Base-by-base conservation (phyloP, 257 asterid genomes). In the Verbena officinalis region DNA sequence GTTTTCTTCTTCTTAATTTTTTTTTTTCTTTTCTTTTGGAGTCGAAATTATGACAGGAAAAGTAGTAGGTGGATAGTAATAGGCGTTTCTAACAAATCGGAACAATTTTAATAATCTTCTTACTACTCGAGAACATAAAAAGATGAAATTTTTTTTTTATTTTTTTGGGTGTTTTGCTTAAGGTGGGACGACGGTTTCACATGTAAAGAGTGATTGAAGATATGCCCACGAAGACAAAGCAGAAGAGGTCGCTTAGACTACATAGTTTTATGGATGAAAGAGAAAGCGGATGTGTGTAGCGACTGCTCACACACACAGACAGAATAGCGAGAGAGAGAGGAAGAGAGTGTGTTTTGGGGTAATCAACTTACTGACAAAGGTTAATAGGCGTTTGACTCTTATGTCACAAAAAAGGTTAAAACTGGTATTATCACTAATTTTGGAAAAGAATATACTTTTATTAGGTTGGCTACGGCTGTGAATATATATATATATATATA, bases 41-140 rank as follows among this genome's bases (percentile, higher is more conserved):
- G 51, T 63, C 34, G 60, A 55, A 45, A 24, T 68, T 64, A 55
- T 16, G 54, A 50, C 16, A 1, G 40, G 11, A 68, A 60, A 40
- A 30, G 60, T 72, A 75, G 77, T 72, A 62, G 79, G 81, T 66
- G 57, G 73, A 73, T 63, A 70, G 74, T 44, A 56, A 59, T 69
- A 50, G 64, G 73, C 34, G 65, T 61, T 64, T 69, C 56, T 39
- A 55, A 60, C 56, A 52, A 73, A 69, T 54, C 59, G 23, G 45
- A 19, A 30, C 55, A 30, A 57, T 52, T 31, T 61, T 55, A 54
- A 27, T 34, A 42, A 62, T 22, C 61, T 58, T 64, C 42, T 42
- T 23, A 14, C 7, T 12, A 36, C 42, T 51, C 27, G 12, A 5
- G 14, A 36, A 64, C 46, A 39, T n/a, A 10, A 1, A 45, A 19